Evolutionary conservation across 2,329 filamentous ascomycete genomes (phyloP), one percentile per base, ranked within the genome.

Genomic region (Claviceps africana): DNA sequence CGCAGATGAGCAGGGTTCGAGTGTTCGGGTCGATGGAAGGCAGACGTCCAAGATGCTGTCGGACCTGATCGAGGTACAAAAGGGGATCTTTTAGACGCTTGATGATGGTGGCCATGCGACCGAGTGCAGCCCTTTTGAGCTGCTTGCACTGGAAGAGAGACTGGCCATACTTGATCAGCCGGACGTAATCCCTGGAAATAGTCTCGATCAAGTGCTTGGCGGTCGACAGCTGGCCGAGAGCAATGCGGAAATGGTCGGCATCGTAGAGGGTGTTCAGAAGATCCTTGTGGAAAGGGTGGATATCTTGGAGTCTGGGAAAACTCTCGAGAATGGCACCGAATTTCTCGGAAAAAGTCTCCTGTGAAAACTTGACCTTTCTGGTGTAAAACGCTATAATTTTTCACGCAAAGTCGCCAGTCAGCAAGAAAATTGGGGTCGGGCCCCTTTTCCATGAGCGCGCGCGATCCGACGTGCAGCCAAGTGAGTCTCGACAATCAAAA

Each of bases 21-120:
- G 93, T 98, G 67, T 95, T 98, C 53, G 93, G 93, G 67, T 98
- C 94, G 67, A 98, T 98, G n/a, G 90, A 83, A 4, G 93, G 94
- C 58, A 98, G 82, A 85, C 93, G 90, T 56, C 91, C 93, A 65
- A 98, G 76, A 74, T 98, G 94, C 75, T 97, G 91, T 60, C 93
- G 84, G 53, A 72, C 69, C 63, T 97, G 90, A 71, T 98, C 93
- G 55, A 98, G 82, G 69, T 97, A 98, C 57, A 94, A 77, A 48
- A 98, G 79, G 52, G 93, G 88, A 62, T 98, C 93, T 72, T 95
- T 96, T 56, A 98, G 75, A 57, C 90, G 83, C 75, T 89, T 93
- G 73, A 88, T 88, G 62, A 98, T 88, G 19, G 93, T 98, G 58
- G 91, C 93, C 93, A 98, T 97, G 66, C 93, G 89, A 76, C 93